Evolutionary conservation across 2,329 filamentous ascomycete genomes (phyloP).

Genomic region (Colletotrichum chrysophilum): DNA sequence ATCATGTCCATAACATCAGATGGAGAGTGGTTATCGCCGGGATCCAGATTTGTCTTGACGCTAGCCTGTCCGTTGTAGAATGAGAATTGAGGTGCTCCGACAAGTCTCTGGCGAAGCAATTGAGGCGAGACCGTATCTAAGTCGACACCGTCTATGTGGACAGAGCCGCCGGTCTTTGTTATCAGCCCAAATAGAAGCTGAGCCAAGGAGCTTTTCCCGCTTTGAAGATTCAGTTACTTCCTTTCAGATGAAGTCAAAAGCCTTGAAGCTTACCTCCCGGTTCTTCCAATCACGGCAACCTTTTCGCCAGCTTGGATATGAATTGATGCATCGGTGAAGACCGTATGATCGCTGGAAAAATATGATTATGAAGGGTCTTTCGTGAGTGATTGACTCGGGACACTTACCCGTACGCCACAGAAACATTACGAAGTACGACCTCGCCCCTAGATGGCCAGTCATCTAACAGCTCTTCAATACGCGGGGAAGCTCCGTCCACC

Average conservation of each 20-base stretch:
- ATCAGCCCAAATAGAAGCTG: not conserved
- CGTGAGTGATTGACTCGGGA: not conserved
- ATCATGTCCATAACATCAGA: not conserved
- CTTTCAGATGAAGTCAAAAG: accelerated
- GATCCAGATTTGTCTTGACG: not conserved
- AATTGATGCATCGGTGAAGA: not conserved
- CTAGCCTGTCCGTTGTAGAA: not conserved
- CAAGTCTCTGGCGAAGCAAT: not conserved
- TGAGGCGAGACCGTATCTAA: not conserved
- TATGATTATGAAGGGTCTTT: not conserved
- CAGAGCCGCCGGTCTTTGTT: not conserved
- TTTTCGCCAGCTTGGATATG: not conserved
- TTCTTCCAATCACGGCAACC: not conserved
- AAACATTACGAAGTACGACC: not conserved
- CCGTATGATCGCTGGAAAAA: not conserved
- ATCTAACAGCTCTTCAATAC: not conserved
- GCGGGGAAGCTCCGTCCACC: no score
- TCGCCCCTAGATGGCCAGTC: not conserved
- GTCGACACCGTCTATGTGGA: not conserved
- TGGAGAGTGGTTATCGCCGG: not conserved
- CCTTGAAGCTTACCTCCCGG: not conserved
- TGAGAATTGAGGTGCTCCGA: not conserved
- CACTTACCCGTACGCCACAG: not conserved
- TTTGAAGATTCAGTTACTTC: not conserved
- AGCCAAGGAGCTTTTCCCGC: not conserved